Percentiles rank a stretch among this genome's conserved stretches.
phyloP scores from a whole-genome alignment of 208 protist species.

The Phytomonas francai region DNA sequence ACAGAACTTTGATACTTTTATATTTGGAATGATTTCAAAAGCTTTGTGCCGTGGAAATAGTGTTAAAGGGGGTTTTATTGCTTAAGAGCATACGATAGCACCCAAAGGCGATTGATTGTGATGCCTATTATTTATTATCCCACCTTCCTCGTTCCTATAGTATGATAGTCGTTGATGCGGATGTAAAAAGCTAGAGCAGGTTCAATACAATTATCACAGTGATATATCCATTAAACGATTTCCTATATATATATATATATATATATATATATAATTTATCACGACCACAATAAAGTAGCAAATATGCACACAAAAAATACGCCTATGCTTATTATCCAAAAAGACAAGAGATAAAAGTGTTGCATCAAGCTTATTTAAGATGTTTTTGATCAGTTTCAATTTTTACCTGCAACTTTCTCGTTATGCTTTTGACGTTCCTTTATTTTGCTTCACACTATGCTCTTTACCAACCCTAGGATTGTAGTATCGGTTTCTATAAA shows the following conservation, averaged over 20 bases:
- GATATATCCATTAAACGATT: too few species aligned
- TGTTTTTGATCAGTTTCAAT: not conserved
- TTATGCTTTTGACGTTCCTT: not conserved
- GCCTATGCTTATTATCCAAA: not conserved
- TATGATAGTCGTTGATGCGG: not conserved
- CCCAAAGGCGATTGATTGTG: not conserved
- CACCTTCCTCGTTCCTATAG: not conserved
- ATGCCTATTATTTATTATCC: not conserved
- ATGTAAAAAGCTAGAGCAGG: not conserved
- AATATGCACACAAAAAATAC: not conserved
- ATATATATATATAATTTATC: not conserved
- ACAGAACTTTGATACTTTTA: not conserved
- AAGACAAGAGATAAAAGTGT: not conserved
- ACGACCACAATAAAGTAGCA: not conserved
- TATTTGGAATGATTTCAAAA: not conserved
- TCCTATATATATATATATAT: too few species aligned
- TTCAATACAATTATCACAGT: not conserved
- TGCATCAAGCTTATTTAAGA: not conserved
- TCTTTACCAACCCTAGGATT: not conserved
- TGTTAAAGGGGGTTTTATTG: not conserved
- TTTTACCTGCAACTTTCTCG: not conserved
- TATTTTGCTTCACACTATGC: not conserved
- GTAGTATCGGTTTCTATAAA: not conserved
- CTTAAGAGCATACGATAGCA: not conserved
- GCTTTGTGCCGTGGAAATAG: not conserved